Evolutionary conservation across 768 basidiomycete species (phyloP).

Genomic region (Udeniomyces megalosporus): DNA sequence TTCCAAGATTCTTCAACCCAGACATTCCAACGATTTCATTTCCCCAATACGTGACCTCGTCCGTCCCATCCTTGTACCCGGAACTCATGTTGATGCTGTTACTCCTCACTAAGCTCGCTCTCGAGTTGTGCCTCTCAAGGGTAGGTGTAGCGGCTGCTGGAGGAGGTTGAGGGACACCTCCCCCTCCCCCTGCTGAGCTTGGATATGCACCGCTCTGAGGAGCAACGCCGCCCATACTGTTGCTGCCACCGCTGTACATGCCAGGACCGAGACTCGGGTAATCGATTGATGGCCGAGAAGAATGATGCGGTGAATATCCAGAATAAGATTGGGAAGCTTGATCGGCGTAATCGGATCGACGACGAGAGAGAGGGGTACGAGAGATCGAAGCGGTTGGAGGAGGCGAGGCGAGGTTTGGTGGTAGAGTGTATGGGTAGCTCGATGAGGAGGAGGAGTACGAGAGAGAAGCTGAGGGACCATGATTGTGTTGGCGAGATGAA

Average conservation of each 20-base stretch:
- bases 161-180: slow-evolving; percentile 49
- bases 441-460: neutral
- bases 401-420: neutral
- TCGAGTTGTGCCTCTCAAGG: slow-evolving; percentile 53
- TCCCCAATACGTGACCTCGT: slow-evolving; percentile 68
- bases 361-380: slow-evolving; percentile 5
- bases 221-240: slow-evolving; percentile 42
- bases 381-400: slow-evolving; percentile 11
- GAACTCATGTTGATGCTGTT: slow-evolving; percentile 23
- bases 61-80: slow-evolving; percentile 38
- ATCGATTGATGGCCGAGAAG: slow-evolving; percentile 5
- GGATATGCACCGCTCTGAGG: too few species aligned
- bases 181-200: slow-evolving; percentile 36
- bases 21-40: slow-evolving; percentile 62
- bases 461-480: neutral
- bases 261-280: slow-evolving; percentile 3
- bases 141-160: slow-evolving; percentile 55
- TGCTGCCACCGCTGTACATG: neutral
- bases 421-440: neutral
- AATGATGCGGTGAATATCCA: slow-evolving; percentile 3
- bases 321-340: slow-evolving; percentile 13
- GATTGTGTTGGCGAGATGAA: neutral
- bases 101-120: slow-evolving; percentile 28
- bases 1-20: slow-evolving; percentile 71
- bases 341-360: slow-evolving; percentile 16